Evolutionary conservation across 371 early-diverging fungal species (phyloP).

Genomic region (Polyrhizophydium stewartii): DNA sequence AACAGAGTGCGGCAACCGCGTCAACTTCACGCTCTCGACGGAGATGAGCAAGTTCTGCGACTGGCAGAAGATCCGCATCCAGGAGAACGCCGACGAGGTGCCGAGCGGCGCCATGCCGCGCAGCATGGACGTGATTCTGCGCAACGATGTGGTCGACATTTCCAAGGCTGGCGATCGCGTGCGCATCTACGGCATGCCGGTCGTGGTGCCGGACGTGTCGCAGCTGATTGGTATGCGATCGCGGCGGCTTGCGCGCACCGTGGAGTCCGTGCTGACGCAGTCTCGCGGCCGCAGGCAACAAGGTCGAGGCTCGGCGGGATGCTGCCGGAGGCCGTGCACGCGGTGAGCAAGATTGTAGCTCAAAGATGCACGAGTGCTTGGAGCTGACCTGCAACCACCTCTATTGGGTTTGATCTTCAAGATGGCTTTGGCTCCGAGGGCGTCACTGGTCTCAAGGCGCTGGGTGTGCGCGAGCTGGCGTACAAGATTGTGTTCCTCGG

Average conservation of each 20-base stretch:
- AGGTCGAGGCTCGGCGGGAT: slow-evolving; percentile 62
- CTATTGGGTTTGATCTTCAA: background rate
- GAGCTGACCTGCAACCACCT: background rate
- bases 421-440: slow-evolving; percentile 72
- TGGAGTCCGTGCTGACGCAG: background rate
- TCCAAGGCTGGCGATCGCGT: slow-evolving; percentile 98
- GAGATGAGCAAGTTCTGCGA: slow-evolving; percentile 92
- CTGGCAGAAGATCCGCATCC: slow-evolving; percentile 98
- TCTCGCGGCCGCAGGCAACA: slow-evolving; percentile 20
- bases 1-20: slow-evolving; percentile 83
- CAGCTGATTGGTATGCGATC: slow-evolving; percentile 53
- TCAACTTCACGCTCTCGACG: slow-evolving; percentile 75
- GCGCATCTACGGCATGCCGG: slow-evolving; percentile 88
- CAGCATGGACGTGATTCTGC: slow-evolving; percentile 95
- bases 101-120: slow-evolving; percentile 98
- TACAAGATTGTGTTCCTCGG: slow-evolving; percentile 90
- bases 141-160: slow-evolving; percentile 93
- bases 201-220: slow-evolving; percentile 92
- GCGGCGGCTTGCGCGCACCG: no score
- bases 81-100: slow-evolving; percentile 97
- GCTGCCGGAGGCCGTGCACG: slow-evolving; percentile 40
- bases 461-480: slow-evolving; percentile 90
- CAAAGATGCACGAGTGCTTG: background rate
- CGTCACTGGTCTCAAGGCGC: slow-evolving; percentile 79
- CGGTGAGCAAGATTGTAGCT: slow-evolving; percentile 9